Evolutionary conservation across 2,329 filamentous ascomycete genomes (phyloP), one percentile per base, ranked within the genome.

Genomic region (Stagonosporopsis chrysanthemi): DNA sequence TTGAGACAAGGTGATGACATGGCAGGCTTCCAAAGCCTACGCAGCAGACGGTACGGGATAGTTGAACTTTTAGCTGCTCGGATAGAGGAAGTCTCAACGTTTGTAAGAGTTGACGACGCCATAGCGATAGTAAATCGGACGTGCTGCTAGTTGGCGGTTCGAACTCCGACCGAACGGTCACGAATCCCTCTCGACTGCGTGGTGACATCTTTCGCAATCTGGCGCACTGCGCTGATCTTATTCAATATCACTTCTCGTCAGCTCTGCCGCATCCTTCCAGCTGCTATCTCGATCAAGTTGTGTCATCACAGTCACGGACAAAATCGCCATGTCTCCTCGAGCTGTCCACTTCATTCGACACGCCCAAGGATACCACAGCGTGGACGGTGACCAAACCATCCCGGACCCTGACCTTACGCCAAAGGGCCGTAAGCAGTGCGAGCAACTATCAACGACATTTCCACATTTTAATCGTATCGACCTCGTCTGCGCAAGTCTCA

Each of bases 391-490:
- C 77, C 88, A 92, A 70, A 70, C 79, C 58, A 79, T 96, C 28
- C 87, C 73, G 11, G 92, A 97, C 72, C 92, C 92, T 1, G 80
- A 85, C 59, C 84, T 97, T 45, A 97, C 92, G 1, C 81, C 85
- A 0, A 81, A 88, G 14, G 92, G 92, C 65, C 81, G 87, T 69
- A 67, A 86, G 59, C 91, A 97, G 82, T 95, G 91, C 78, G 77
- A 75, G 14, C 74, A 77, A 12, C 86, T 97, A 77, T 82, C 65
- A 70, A 79, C n/a, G 61, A 66, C 76, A 0, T 96, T 95, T 71
- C 86, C 89, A 4, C 77, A 84, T 75, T 88, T 64, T 40, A 55
- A 60, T 17, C 56, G 48, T 24, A 79, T 95, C 70, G 88, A 88
- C 6, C 83, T 90, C 64, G 82, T 96, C 15, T 83, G 92, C 15